These are phyloP conservation scores for Xenosphaeropsis pyriputrescens DNA, from an alignment of 2,329 filamentous ascomycete species.

Conservation along the genomic window DNA sequence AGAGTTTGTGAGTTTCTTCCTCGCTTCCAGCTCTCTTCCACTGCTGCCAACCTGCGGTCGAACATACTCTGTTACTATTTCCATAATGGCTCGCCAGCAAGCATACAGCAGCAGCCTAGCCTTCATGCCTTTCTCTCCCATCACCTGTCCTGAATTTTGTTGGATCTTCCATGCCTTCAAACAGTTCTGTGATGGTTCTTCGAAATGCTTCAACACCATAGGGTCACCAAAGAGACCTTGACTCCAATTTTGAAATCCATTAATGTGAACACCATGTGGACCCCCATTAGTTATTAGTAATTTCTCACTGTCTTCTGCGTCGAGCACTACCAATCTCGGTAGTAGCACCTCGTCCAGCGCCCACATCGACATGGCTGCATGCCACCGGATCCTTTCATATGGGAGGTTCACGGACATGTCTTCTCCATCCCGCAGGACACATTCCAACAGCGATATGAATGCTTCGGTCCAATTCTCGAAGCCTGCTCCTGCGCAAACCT, in stretches of 20 bases:
- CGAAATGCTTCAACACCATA: constrained; percentile 34
- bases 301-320: constrained; percentile 34
- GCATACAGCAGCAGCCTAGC: constrained; percentile 38
- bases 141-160: no score
- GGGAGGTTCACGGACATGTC: constrained; percentile 42
- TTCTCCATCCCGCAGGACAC: constrained; percentile 41
- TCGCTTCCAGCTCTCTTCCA: constrained; percentile 33
- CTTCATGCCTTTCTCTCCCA: constrained; percentile 18
- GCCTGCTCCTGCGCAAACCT: constrained; percentile 11
- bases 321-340: constrained; percentile 37
- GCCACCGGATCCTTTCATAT: constrained; percentile 36
- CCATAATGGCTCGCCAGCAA: constrained; percentile 37
- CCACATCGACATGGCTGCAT: constrained; percentile 32
- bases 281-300: constrained; percentile 18
- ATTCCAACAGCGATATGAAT: constrained; percentile 41
- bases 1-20: constrained; percentile 32
- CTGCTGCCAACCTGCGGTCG: constrained; percentile 31
- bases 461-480: constrained; percentile 36
- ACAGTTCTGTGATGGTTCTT: constrained; percentile 27
- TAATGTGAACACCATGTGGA: constrained; percentile 15
- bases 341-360: constrained; percentile 34
- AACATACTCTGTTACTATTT: constrained; percentile 40
- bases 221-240: constrained; percentile 45
- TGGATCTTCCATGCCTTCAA: constrained; percentile 25
- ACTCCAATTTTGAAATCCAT: constrained; percentile 41